Percentiles rank a stretch among this genome's conserved stretches.
These are phyloP conservation scores for Calocera cornea DNA, from an alignment of 768 basidiomycete genomes.

Conservation along the genomic window DNA sequence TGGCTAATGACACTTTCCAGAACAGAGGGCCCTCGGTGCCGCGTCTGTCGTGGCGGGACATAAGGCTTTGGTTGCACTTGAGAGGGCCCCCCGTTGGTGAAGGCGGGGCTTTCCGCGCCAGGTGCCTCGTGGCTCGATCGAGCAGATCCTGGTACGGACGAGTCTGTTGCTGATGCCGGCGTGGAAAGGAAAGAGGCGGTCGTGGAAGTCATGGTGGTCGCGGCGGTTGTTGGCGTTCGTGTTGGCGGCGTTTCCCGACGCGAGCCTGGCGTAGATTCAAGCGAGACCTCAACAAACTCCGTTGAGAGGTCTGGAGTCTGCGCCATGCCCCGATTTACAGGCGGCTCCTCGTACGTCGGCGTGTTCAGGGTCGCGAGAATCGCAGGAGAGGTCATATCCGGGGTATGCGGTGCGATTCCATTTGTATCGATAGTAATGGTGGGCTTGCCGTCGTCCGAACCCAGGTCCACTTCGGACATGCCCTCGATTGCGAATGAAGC, in stretches of 20 bases:
- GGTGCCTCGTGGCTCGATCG: not conserved
- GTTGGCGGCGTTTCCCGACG: slow-evolving; percentile 42
- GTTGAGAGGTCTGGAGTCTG: not conserved
- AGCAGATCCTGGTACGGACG: not conserved
- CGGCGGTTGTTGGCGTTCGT: slow-evolving; percentile 32
- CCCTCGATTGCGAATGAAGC: not conserved
- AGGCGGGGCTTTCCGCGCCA: not conserved
- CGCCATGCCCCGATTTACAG: not conserved
- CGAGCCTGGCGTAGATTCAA: slow-evolving; percentile 46
- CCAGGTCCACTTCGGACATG: not conserved
- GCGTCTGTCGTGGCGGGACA: slow-evolving; percentile 3
- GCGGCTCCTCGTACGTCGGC: not conserved
- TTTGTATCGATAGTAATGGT: not conserved
- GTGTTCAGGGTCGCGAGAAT: not conserved
- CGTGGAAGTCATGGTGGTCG: slow-evolving; percentile 26
- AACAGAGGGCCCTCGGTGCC: slow-evolving; percentile 40
- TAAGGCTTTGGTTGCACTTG: not conserved
- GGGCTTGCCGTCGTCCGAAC: not conserved
- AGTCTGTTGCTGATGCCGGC: not conserved
- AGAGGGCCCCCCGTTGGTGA: not conserved
- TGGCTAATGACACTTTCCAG: slow-evolving; percentile 71
- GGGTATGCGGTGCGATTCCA: not conserved
- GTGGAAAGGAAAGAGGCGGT: slow-evolving; percentile 8
- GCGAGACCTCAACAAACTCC: slow-evolving; percentile 23
- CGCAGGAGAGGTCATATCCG: not conserved